phyloP scores from a whole-genome alignment of 441 rosid species.

The Croton setiger region DNA sequence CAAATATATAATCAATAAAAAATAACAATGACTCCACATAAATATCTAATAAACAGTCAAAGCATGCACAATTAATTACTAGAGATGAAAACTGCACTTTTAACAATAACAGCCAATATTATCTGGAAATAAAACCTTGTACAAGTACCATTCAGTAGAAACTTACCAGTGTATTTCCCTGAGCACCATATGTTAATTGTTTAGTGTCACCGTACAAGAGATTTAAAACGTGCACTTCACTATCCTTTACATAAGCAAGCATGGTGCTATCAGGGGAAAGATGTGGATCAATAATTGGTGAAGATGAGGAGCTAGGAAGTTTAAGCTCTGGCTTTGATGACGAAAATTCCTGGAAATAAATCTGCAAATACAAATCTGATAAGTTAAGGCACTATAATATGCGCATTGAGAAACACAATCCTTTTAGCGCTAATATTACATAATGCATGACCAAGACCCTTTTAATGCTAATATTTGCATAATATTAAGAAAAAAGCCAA shows the following conservation, averaged over 20 bases:
- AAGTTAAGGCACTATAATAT: background rate
- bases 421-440: background rate
- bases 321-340: slow-evolving; percentile 68
- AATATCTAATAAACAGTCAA: background rate
- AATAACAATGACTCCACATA: background rate
- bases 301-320: slow-evolving; percentile 52
- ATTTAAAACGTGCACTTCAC: slow-evolving; percentile 69
- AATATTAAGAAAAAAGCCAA: background rate
- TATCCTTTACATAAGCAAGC: slow-evolving; percentile 69
- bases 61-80: background rate
- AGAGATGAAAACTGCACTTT: background rate
- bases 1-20: background rate
- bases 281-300: slow-evolving; percentile 82
- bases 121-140: background rate
- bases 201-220: slow-evolving; percentile 47
- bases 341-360: slow-evolving; percentile 73
- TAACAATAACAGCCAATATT: background rate
- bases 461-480: too few relatives aligned
- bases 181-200: slow-evolving; percentile 71
- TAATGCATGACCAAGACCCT: too few relatives aligned
- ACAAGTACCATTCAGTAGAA: slow-evolving; percentile 4
- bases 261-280: slow-evolving; percentile 82
- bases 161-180: slow-evolving; percentile 58
- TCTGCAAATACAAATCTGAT: slow-evolving; percentile 37
- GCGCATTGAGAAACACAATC: background rate